Base-by-base conservation (phyloP, 2,329 filamentous ascomycete genomes). In the Sarocladiaceae sp. region DNA sequence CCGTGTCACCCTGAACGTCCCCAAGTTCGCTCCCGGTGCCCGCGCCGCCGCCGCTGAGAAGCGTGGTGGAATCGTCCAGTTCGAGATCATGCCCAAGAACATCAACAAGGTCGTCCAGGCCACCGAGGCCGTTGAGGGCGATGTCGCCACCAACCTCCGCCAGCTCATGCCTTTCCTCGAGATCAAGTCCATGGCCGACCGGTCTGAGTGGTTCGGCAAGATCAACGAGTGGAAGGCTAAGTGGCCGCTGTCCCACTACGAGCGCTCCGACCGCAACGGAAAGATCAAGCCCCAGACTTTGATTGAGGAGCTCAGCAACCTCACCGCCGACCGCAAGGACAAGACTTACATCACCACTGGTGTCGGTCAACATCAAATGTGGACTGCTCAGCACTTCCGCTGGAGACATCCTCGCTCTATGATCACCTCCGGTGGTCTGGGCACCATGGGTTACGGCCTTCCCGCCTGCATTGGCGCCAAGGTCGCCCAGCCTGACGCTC, bases 81-180 rank as follows among this genome's bases (percentile, higher is more conserved):
- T 97, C 64, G 93, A 97, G 68, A 93, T 99, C 63, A 88, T 97
- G 87, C 93, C 94, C 62, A 99, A 99, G 85, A 97, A 99, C 77
- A 97, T 97, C 75, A 97, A 97, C 84, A 99, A 97, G 81, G 92
- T 97, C 37, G 88, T 99, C 13, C 90, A 97, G 73, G 92, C 93
- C 7, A 97, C 89, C 37, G 91, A 97, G 73, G 93, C 94, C 42
- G 86, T 97, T 17, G 93, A 96, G 72, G 94, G 94, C 54, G 93
- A 97, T 64, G 90, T 96, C 26, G 84, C 86, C 2, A 74, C 84
- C 17, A 97, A 96, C 70, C 76, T 97, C 29, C 77, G 77, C 50
- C 73, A 81, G 26, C 84, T 97, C 50, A 63, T 97, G 31, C 92
- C 93, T 11, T 76, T 83, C 51, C 72, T 97, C 20, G 71, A 89